Conservation (phyloP, 768 basidiomycete species). For the Neoboletus subvelutipes region DNA sequence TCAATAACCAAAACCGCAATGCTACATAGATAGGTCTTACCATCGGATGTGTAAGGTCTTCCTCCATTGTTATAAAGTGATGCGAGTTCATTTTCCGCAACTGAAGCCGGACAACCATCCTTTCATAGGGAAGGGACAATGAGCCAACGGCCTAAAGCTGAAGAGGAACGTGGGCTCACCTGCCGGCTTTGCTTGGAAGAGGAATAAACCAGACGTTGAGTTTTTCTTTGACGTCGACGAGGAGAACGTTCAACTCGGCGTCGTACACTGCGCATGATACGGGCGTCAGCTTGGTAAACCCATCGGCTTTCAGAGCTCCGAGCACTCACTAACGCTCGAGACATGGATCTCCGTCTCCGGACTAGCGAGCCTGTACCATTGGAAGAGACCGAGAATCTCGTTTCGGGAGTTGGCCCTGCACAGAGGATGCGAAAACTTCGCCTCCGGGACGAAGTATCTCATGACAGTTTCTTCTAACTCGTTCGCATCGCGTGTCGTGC, state of each 20-base stretch:
- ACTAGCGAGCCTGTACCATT: slow-evolving; percentile 68
- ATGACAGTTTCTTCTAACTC: slow-evolving; percentile 46
- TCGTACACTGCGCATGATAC: slow-evolving; percentile 46
- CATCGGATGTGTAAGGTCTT: slow-evolving; percentile 60
- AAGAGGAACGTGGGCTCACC: slow-evolving; percentile 35
- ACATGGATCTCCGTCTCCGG: slow-evolving; percentile 46
- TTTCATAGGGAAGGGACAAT: slow-evolving; percentile 15
- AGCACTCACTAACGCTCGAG: slow-evolving; percentile 43
- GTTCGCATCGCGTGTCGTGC: slow-evolving; percentile 48
- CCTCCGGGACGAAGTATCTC: slow-evolving; percentile 54
- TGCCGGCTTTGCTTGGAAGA: slow-evolving; percentile 45
- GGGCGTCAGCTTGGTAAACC: background rate
- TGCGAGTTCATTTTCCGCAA: slow-evolving; percentile 43
- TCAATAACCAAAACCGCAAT: background rate
- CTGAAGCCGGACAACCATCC: slow-evolving; percentile 49
- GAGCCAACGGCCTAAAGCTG: background rate
- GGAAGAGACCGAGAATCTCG: slow-evolving; percentile 51
- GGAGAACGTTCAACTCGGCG: slow-evolving; percentile 36
- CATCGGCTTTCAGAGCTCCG: background rate
- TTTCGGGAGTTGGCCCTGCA: slow-evolving; percentile 57
- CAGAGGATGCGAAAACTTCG: slow-evolving; percentile 58
- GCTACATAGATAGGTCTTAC: slow-evolving; percentile 23
- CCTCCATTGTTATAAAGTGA: slow-evolving; percentile 52
- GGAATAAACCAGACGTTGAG: slow-evolving; percentile 44
- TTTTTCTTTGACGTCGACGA: slow-evolving; percentile 52